Evolutionary conservation across 305 asterid genomes (phyloP).

Genomic region (Rubia tinctorum): DNA sequence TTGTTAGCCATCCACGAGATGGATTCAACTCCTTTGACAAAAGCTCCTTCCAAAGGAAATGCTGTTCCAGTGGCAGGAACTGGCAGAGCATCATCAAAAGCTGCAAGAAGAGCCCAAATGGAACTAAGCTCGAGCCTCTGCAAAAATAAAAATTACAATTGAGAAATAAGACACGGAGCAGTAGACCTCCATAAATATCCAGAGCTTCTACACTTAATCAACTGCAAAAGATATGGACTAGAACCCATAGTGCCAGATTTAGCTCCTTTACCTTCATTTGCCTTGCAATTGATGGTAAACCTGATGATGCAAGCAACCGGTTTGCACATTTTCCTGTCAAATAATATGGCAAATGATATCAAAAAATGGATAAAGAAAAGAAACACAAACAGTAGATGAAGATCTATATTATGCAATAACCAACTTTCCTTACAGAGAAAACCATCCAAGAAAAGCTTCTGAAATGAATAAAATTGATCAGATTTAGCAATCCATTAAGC

Average conservation of each 20-base stretch:
- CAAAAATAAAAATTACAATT: constrained; percentile 18
- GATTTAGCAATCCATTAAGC: not conserved
- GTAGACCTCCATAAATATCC: not conserved
- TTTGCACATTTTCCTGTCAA: constrained; percentile 96
- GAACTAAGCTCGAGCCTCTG: constrained; percentile 89
- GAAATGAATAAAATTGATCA: constrained; percentile 1
- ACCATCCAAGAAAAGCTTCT: not conserved
- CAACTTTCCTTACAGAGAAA: not conserved
- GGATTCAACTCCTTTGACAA: constrained; percentile 82
- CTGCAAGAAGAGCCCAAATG: constrained; percentile 94
- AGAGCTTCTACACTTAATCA: not conserved
- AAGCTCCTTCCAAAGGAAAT: constrained; percentile 80
- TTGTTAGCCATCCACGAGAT: constrained; percentile 95
- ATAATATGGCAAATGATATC: constrained; percentile 15
- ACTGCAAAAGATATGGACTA: not conserved
- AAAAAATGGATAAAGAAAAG: not conserved
- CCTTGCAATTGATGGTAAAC: constrained; percentile 84
- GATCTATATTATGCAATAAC: not conserved
- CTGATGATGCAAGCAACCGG: constrained; percentile 82
- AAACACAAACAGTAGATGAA: constrained; percentile 1
- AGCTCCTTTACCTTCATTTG: constrained; percentile 76
- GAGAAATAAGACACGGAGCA: not conserved
- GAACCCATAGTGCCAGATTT: constrained; percentile 14
- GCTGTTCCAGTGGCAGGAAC: constrained; percentile 36
- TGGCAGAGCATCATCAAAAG: constrained; percentile 92